phyloP scores from a whole-genome alignment of 108 stramenopile genomes.

The Parietichytrium sp. region DNA sequence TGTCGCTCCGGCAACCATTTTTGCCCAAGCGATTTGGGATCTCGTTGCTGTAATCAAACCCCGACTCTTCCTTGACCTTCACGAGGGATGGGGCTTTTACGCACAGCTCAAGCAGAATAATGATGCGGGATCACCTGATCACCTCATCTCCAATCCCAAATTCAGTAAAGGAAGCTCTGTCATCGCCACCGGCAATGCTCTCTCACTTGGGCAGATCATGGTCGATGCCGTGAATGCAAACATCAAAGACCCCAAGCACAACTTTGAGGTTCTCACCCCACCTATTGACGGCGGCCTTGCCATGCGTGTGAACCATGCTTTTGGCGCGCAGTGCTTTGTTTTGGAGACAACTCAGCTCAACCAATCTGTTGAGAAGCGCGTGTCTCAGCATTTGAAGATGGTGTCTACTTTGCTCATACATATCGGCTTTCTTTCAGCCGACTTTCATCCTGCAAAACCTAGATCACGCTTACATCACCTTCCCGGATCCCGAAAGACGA shows the following conservation, averaged over 20 bases:
- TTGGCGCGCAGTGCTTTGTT: slow-evolving; percentile 31
- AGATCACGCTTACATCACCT: too few relatives aligned
- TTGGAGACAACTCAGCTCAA: slow-evolving; percentile 16
- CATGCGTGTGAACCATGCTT: not conserved
- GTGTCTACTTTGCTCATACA: not conserved
- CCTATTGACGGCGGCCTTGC: slow-evolving; percentile 23
- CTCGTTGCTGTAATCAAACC: not conserved
- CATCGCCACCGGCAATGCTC: not conserved
- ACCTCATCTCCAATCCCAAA: not conserved
- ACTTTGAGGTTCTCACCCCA: slow-evolving; percentile 17
- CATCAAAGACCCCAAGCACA: slow-evolving; percentile 4
- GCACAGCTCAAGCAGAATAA: slow-evolving; percentile 16
- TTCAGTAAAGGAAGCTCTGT: not conserved
- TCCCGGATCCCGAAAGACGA: too few relatives aligned
- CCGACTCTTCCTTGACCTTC: slow-evolving; percentile 17
- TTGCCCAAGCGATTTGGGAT: not conserved
- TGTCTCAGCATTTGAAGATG: slow-evolving; percentile 17
- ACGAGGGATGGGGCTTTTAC: slow-evolving; percentile 35
- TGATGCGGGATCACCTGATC: not conserved
- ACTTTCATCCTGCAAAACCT: not conserved
- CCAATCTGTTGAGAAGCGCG: slow-evolving; percentile 10
- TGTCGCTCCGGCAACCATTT: not conserved
- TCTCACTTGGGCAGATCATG: not conserved
- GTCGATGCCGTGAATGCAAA: slow-evolving; percentile 16
- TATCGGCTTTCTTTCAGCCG: not conserved